Conservation (phyloP, 1,139 yeast genomes). For the Hansenula lynferdii region DNA sequence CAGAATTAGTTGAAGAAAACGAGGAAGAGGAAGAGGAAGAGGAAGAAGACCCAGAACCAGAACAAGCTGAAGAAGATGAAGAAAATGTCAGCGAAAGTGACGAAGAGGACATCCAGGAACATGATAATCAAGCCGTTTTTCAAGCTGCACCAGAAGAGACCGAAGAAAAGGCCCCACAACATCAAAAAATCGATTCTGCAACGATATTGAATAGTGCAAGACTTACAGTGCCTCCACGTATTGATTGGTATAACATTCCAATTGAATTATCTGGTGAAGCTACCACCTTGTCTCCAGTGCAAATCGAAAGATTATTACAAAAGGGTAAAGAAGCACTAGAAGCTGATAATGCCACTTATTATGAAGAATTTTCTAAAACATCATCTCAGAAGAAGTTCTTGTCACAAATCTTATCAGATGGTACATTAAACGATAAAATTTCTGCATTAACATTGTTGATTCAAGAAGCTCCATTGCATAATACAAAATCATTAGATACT, state of each 20-base stretch:
- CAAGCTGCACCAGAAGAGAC: slow-evolving; percentile 12
- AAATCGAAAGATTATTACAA: slow-evolving; percentile 52
- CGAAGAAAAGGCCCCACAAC: slow-evolving; percentile 13
- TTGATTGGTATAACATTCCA: slow-evolving; percentile 70
- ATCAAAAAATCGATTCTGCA: slow-evolving; percentile 42
- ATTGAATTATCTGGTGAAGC: slow-evolving; percentile 28
- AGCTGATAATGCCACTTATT: slow-evolving; percentile 66
- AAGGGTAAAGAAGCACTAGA: slow-evolving; percentile 66
- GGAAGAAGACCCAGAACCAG: slow-evolving; percentile 24
- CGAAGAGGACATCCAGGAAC: slow-evolving; percentile 14
- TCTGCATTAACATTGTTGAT: slow-evolving; percentile 88
- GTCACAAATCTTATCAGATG: slow-evolving; percentile 82
- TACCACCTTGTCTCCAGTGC: slow-evolving; percentile 42
- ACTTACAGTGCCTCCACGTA: slow-evolving; percentile 55
- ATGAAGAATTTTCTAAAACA: slow-evolving; percentile 73
- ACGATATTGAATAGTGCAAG: slow-evolving; percentile 54
- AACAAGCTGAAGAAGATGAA: slow-evolving; percentile 22
- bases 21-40: slow-evolving; percentile 32
- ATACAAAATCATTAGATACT: slow-evolving; percentile 77
- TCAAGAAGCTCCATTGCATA: slow-evolving; percentile 94
- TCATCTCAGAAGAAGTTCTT: slow-evolving; percentile 86
- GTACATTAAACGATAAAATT: slow-evolving; percentile 94
- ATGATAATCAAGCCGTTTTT: slow-evolving; percentile 6
- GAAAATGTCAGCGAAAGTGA: slow-evolving; percentile 18
- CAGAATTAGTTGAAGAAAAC: no score